These are phyloP conservation scores for Claviceps sp. DNA, from an alignment of 2,329 filamentous ascomycete species.

Conservation along the genomic window DNA sequence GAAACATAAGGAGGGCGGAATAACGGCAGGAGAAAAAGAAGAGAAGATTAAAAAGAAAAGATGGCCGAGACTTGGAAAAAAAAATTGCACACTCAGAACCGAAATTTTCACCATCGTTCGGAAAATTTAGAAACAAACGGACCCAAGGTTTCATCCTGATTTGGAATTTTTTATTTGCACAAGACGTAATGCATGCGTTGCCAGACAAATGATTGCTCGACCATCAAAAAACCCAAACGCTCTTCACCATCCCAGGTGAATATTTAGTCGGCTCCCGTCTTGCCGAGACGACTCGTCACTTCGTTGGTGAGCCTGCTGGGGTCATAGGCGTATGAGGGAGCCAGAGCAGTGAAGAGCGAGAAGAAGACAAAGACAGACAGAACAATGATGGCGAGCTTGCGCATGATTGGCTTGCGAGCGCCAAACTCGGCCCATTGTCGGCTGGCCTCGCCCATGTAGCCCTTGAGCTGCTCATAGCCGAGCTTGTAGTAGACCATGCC, in stretches of 20 bases:
- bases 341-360: constrained; percentile 54
- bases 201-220: not conserved
- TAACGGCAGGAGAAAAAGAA: not conserved
- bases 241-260: not conserved
- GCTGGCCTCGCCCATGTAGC: constrained; percentile 56
- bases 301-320: constrained; percentile 34
- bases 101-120: not conserved
- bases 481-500: constrained; percentile 79
- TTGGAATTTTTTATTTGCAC: not conserved
- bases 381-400: constrained; percentile 62
- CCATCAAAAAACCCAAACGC: not conserved
- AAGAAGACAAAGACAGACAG: constrained; percentile 51
- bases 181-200: not conserved
- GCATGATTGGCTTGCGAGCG: constrained; percentile 58
- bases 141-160: not conserved
- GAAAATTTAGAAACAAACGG: not conserved
- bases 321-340: constrained; percentile 46
- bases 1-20: constrained; percentile 2
- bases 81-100: not conserved
- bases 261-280: constrained; percentile 12
- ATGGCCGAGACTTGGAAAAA: not conserved
- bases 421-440: constrained; percentile 83
- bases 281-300: constrained; percentile 36
- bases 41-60: not conserved
- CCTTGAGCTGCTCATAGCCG: constrained; percentile 69